A percentile compares a stretch with the other conserved stretches of the same genome.
These are phyloP conservation scores for Zostera marina DNA, from an alignment of 116 monocot species.

Conservation along the genomic window DNA sequence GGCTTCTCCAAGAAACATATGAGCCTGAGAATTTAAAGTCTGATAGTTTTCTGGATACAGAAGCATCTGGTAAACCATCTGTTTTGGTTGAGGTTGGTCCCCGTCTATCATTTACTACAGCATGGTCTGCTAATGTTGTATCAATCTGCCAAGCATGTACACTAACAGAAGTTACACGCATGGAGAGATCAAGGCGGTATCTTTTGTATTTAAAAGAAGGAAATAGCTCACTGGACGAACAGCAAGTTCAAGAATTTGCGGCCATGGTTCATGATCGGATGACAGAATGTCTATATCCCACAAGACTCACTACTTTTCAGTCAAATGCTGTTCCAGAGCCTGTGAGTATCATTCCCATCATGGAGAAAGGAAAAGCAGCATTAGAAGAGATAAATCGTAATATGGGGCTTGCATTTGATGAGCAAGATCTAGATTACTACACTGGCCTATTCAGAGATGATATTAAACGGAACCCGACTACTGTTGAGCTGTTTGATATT, in stretches of 20 bases:
- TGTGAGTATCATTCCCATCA: constrained; percentile 44
- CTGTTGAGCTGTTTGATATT: constrained; percentile 91
- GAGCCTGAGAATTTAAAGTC: constrained; percentile 66
- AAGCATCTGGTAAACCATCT: constrained; percentile 5
- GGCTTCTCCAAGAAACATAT: constrained; percentile 79
- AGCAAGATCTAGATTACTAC: constrained; percentile 80
- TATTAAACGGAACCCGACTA: constrained; percentile 77
- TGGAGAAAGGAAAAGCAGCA: constrained; percentile 63
- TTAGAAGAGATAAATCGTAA: constrained; percentile 67
- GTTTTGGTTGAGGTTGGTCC: constrained; percentile 81
- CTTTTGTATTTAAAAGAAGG: constrained; percentile 37
- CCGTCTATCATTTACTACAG: constrained; percentile 75
- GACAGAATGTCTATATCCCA: constrained; percentile 82
- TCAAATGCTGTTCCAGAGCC: constrained; percentile 41
- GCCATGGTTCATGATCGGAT: constrained; percentile 90
- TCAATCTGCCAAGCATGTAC: constrained; percentile 70
- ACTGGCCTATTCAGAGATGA: constrained; percentile 74
- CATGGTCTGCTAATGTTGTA: constrained; percentile 87
- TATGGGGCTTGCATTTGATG: constrained; percentile 96
- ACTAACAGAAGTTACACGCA: constrained; percentile 48
- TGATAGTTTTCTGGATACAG: constrained; percentile 53
- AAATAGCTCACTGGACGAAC: constrained; percentile 25
- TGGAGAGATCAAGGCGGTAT: constrained; percentile 85
- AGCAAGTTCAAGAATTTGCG: constrained; percentile 47
- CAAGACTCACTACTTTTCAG: constrained; percentile 45